These are phyloP conservation scores for Collybiopsis luxurians DNA, from an alignment of 768 basidiomycete species.

Conservation along the genomic window DNA sequence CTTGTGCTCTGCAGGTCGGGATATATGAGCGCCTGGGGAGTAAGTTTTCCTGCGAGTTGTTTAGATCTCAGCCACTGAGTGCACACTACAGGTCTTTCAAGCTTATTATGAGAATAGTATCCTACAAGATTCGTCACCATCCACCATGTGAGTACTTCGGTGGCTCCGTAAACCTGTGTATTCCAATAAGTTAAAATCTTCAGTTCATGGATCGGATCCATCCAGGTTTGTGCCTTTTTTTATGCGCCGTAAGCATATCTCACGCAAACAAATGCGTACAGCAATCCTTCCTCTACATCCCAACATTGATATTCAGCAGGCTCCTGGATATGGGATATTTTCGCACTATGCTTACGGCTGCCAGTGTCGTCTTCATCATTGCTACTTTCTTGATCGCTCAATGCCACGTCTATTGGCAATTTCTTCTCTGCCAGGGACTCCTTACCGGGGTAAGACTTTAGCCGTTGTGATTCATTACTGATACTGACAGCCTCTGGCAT, in stretches of 20 bases:
- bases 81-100: neutral
- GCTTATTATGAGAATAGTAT: slow-evolving; percentile 6
- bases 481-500: neutral
- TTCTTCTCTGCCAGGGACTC: slow-evolving; percentile 54
- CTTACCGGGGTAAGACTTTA: slow-evolving; percentile 39
- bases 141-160: neutral
- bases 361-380: slow-evolving; percentile 38
- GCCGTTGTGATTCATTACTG: neutral
- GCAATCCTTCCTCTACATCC: slow-evolving; percentile 6
- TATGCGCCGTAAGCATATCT: neutral
- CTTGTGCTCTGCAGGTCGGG: neutral
- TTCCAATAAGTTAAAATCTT: neutral
- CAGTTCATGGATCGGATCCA: slow-evolving; percentile 8
- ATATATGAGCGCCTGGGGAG: slow-evolving; percentile 8
- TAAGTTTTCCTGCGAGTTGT: neutral
- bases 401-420: slow-evolving; percentile 57
- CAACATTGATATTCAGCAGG: slow-evolving; percentile 10
- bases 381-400: slow-evolving; percentile 48
- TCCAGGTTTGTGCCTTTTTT: neutral
- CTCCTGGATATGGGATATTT: slow-evolving; percentile 55
- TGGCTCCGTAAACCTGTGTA: neutral
- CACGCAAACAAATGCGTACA: neutral
- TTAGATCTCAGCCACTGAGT: neutral
- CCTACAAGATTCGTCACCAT: neutral
- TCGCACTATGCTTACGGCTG: slow-evolving; percentile 35